phyloP scores from a whole-genome alignment of 495 filamentous ascomycete species.

The Penicillium pancosmium region DNA sequence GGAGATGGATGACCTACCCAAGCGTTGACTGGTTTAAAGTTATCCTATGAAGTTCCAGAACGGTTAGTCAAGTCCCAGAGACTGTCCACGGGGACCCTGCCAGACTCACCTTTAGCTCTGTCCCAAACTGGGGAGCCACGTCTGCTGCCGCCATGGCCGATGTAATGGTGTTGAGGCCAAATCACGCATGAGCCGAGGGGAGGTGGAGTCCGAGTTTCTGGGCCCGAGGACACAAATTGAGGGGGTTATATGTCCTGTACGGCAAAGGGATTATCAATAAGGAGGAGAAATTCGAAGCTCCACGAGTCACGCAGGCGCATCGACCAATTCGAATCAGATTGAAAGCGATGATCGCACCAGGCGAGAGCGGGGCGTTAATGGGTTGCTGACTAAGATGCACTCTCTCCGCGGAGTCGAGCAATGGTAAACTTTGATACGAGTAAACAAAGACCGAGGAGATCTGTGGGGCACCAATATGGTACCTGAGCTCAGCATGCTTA shows the following conservation, averaged over 20 bases:
- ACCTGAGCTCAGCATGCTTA: no score
- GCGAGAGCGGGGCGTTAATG: conserved; percentile 38
- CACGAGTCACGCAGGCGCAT: not conserved
- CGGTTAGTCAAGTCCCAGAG: conserved; percentile 8
- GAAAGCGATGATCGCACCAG: conserved; percentile 24
- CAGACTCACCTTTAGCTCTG: conserved; percentile 78
- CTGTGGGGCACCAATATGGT: no score
- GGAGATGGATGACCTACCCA: conserved; percentile 61
- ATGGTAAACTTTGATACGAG: no score
- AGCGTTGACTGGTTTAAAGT: conserved; percentile 88
- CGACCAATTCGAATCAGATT: conserved; percentile 18
- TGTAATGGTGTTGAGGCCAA: conserved; percentile 18
- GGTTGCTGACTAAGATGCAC: no score
- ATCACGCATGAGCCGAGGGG: conserved; percentile 23
- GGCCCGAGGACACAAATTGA: not conserved
- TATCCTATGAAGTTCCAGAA: conserved; percentile 67
- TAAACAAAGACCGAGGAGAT: no score
- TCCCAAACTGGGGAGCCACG: conserved; percentile 78
- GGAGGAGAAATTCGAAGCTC: not conserved
- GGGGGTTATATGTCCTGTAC: not conserved
- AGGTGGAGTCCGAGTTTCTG: not conserved
- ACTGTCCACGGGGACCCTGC: not conserved
- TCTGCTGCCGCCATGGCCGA: conserved; percentile 72
- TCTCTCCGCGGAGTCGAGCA: no score
- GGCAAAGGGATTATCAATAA: not conserved